Percentiles rank a stretch among this genome's conserved stretches.
These are phyloP conservation scores for Metahyphopichia silvanorum DNA, from an alignment of 805 yeast species.

Conservation along the genomic window DNA sequence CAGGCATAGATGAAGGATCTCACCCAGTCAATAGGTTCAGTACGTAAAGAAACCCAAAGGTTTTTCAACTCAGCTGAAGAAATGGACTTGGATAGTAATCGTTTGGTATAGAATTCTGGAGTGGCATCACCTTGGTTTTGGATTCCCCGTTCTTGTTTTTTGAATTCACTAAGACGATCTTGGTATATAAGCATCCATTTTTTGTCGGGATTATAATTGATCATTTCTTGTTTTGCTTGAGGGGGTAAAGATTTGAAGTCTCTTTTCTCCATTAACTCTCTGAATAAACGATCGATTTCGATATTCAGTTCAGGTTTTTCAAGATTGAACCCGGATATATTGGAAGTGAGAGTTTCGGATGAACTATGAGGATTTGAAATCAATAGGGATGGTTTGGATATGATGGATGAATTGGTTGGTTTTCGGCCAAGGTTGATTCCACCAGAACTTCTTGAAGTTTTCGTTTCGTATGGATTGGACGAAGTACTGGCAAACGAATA, in stretches of 20 bases:
- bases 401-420: slow-evolving; percentile 18
- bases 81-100: slow-evolving; percentile 66
- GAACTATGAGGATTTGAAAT: slow-evolving; percentile 10
- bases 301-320: slow-evolving; percentile 66
- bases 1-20: slow-evolving; percentile 61
- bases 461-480: slow-evolving; percentile 27
- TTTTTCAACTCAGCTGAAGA: slow-evolving; percentile 70
- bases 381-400: slow-evolving; percentile 22
- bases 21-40: slow-evolving; percentile 85
- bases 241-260: slow-evolving; percentile 71
- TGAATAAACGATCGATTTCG: slow-evolving; percentile 71
- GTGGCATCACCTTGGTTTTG: slow-evolving; percentile 33
- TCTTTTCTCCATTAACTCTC: slow-evolving; percentile 77
- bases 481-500: slow-evolving; percentile 28
- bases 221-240: slow-evolving; percentile 73
- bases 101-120: slow-evolving; percentile 76
- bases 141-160: slow-evolving; percentile 38
- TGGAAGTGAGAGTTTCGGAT: slow-evolving; percentile 3
- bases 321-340: slow-evolving; percentile 29
- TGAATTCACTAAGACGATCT: slow-evolving; percentile 74
- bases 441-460: slow-evolving; percentile 11
- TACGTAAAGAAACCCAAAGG: slow-evolving; percentile 86
- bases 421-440: slow-evolving; percentile 14
- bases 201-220: slow-evolving; percentile 67
- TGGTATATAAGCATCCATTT: slow-evolving; percentile 92